Conservation (phyloP, 1,284 basidiomycete species). For the Pholiota adiposa region DNA sequence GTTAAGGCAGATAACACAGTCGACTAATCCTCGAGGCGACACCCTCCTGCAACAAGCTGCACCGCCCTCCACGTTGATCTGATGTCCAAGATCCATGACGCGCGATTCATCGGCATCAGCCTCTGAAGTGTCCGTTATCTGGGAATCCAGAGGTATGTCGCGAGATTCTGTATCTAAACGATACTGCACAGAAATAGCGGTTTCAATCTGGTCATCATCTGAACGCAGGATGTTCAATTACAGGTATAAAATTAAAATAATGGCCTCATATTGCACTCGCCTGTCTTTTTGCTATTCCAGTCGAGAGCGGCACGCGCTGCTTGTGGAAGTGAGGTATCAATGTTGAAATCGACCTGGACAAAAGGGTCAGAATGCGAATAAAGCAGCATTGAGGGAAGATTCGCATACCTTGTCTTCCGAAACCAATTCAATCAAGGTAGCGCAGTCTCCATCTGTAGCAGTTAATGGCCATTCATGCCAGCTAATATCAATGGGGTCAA, state of each 20-base stretch:
- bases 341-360: constrained; percentile 63
- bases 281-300: constrained; percentile 86
- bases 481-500: constrained; percentile 48
- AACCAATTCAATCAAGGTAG: constrained; percentile 70
- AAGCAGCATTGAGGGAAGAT: not conserved
- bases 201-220: constrained; percentile 85
- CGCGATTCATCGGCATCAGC: not conserved
- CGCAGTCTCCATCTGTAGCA: constrained; percentile 74
- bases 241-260: not conserved
- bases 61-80: constrained; percentile 44
- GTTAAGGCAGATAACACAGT: constrained; percentile 63
- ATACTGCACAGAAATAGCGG: constrained; percentile 56
- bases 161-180: constrained; percentile 13
- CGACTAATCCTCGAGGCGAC: constrained; percentile 47
- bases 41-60: constrained; percentile 54
- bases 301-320: constrained; percentile 59
- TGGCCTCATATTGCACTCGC: too few species aligned
- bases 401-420: constrained; percentile 66
- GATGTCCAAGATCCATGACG: constrained; percentile 41
- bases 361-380: constrained; percentile 3
- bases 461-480: constrained; percentile 77
- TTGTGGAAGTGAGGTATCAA: constrained; percentile 67
- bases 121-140: constrained; percentile 22
- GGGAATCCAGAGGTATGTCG: constrained; percentile 8
- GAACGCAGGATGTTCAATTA: not conserved